These are phyloP conservation scores for Cubamyces sp. DNA, from an alignment of 768 basidiomycete genomes.

Conservation along the genomic window DNA sequence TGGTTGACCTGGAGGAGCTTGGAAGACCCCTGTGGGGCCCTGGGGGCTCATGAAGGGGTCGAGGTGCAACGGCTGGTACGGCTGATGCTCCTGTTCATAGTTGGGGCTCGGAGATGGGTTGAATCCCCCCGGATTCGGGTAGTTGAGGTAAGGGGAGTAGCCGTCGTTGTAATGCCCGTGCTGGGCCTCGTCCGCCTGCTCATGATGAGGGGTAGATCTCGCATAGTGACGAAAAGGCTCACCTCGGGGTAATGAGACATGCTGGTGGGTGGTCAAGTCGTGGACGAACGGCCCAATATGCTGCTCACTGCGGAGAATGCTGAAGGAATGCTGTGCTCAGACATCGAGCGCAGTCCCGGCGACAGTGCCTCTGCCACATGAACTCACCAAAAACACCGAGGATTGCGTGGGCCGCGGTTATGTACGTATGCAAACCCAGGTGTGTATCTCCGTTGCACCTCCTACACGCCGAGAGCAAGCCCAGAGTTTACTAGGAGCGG, in stretches of 20 bases:
- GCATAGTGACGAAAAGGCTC: constrained; percentile 21
- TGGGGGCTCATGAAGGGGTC: constrained; percentile 47
- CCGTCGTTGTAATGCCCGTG: constrained; percentile 69
- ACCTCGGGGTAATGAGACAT: constrained; percentile 51
- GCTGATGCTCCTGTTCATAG: constrained; percentile 41
- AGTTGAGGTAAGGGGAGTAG: constrained; percentile 53
- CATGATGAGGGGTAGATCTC: constrained; percentile 7
- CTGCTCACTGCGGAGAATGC: constrained; percentile 19
- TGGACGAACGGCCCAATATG: background rate
- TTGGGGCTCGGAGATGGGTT: constrained; percentile 35
- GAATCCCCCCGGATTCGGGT: constrained; percentile 33
- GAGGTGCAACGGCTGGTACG: constrained; percentile 39
- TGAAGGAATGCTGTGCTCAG: constrained; percentile 20
- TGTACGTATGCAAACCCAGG: background rate
- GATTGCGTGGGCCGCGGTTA: background rate
- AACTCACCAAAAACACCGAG: constrained; percentile 13
- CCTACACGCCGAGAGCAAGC: too few species aligned
- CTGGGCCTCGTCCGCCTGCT: constrained; percentile 67
- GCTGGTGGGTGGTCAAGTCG: constrained; percentile 8
- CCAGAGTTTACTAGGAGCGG: too few species aligned
- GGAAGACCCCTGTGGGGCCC: constrained; percentile 21
- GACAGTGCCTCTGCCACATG: constrained; percentile 7
- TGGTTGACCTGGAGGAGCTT: constrained; percentile 22
- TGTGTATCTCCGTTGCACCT: too few species aligned
- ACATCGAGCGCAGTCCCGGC: background rate